Conservation (phyloP, 106 monocot species). For the Triglochin maritima region DNA sequence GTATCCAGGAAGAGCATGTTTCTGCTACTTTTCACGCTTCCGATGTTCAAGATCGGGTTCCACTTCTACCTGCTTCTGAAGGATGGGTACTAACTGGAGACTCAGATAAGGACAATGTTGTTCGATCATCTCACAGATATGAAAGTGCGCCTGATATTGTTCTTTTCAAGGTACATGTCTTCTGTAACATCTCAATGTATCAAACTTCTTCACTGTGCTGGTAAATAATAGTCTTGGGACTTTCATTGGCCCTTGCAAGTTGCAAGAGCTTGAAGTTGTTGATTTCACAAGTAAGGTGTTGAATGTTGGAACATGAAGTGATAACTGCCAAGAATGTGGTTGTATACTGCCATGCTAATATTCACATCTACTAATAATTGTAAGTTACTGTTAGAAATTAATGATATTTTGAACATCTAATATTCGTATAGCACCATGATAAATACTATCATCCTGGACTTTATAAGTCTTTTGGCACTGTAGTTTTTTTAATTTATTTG, state of each 20-base stretch:
- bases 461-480: background rate
- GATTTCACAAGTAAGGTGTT: too few relatives aligned
- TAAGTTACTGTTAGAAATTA: too few relatives aligned
- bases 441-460: too few relatives aligned
- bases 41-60: conserved; percentile 74
- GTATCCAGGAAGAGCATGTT: conserved; percentile 50
- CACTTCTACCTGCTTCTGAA: conserved; percentile 58
- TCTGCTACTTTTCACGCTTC: conserved; percentile 13
- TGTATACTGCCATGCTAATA: too few relatives aligned
- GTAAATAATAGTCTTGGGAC: background rate
- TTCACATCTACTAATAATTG: too few relatives aligned
- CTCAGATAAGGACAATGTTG: conserved; percentile 46
- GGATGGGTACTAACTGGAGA: conserved; percentile 92
- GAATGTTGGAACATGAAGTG: too few relatives aligned
- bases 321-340: too few relatives aligned
- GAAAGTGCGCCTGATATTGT: conserved; percentile 89
- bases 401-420: too few relatives aligned
- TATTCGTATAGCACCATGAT: too few relatives aligned
- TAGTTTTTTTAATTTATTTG: background rate
- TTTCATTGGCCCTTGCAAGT: background rate
- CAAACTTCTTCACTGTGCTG: background rate
- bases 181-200: background rate
- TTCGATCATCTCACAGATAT: conserved; percentile 74
- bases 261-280: too few relatives aligned
- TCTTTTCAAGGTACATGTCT: conserved; percentile 60